Evolutionary conservation across 164 flowering plant genomes (phyloP), one percentile per base, ranked within the genome.

Genomic region (Vitis riparia): DNA sequence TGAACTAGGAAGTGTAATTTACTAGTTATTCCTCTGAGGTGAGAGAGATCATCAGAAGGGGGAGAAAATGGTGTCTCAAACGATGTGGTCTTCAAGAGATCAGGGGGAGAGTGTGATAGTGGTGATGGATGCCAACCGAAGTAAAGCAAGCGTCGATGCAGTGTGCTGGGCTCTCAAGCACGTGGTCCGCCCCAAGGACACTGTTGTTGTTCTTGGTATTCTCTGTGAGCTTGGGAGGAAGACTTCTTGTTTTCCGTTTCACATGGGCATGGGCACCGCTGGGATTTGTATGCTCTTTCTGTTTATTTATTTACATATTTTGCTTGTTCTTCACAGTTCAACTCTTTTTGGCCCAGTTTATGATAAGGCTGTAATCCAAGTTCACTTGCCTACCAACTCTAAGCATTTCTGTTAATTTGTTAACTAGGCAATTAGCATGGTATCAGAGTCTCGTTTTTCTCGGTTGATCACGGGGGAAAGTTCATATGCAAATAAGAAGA

Each of bases 171-270:
- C 87, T 61, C 73, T 84, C 9, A 72, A 79, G 44, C 68, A 74
- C 48, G 82, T 84, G 8, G 85, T 84, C n/a, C 67, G 78, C 5
- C 87, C 85, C 7, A 73, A 66, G 55, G 88, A 84, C 64, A 73
- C 77, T 3, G 84, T 84, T 9, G 32, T 82, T 23, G 84, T 80
- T 61, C 78, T 84, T 29, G 85, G 84, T 13, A 64, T 82, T 61
- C 49, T 82, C 17, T 23, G 65, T 27, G 81, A 84, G 23, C 50
- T 63, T 23, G 77, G 81, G 13, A 84, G 73, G 81, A 80, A 76
- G 69, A 78, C 23, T 48, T 72, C 83, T 9, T 84, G 85, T 48
- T 75, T 80, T 49, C 84, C 85, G 2, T 71, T 76, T 17, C 67
- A 74, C 49, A 64, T 72, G 61, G 81, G 80, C 19, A 70, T 73